Evolutionary conservation across 1,139 yeast species (phyloP), one percentile per base, ranked within the genome.

Genomic region (Spencermartinsiella ligniputridi): DNA sequence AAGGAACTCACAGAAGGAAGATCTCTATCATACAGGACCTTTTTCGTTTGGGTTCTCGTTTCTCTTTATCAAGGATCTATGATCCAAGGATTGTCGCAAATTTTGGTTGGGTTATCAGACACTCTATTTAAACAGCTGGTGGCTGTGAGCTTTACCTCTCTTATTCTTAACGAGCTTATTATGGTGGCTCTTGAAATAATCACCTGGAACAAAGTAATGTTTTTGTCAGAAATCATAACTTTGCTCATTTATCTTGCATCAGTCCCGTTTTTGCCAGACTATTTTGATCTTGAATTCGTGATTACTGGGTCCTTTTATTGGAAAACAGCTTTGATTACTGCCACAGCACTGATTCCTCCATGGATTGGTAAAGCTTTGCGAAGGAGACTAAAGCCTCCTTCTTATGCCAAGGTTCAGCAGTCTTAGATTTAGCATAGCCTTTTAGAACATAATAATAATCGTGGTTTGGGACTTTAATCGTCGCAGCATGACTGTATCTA

Each of bases 321-420:
- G 85, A 90, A 86, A 61, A 66, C 79, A 13, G 66, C 73, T 2
- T 68, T 83, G 11, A 82, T 88, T 15, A 67, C 89, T 40, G 71
- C 78, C 0, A 70, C 87, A 6, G 85, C 96, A 15, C 71, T 92
- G 51, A 68, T 89, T 40, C 98, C 98, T 1, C 95, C 94, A 1
- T 90, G 96, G 96, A 68, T 84, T 2, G 81, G 81, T 3, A 86
- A 86, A 62, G 74, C 86, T 4, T 68, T 90, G 21, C 79, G 83
- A 58, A 75, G 96, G 51, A 79, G 73, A 53, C 65, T 94, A 47
- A 78, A 89, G 53, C 98, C 98, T 6, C 98, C 98, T 34, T 89
- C 86, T 61, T 92, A 94, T 64, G 97, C 97, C n/a, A 92, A 92
- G 62, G 97, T 92, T 40, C 97, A 87, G 63, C 94, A 83, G 51